A percentile compares a stretch with the other conserved stretches of the same genome.
Evolutionary conservation across 2,329 filamentous ascomycete species (phyloP).

Genomic region (Plenodomus tracheiphilus): DNA sequence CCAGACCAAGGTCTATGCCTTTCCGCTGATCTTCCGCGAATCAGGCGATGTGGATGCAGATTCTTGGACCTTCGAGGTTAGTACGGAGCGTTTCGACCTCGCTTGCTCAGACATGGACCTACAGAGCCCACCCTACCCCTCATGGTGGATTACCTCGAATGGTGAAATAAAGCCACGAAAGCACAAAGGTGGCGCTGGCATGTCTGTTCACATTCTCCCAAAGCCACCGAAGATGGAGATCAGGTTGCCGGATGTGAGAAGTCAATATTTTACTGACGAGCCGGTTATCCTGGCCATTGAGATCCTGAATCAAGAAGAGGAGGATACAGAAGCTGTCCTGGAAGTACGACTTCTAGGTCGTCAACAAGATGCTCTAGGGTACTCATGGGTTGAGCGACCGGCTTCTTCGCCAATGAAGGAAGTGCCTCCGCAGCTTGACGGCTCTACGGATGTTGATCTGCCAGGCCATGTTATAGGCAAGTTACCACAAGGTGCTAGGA

Average conservation of each 20-base stretch:
- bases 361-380: constrained; percentile 50
- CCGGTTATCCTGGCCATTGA: constrained; percentile 68
- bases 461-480: constrained; percentile 44
- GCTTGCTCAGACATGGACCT: constrained; percentile 62
- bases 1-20: constrained; percentile 69
- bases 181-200: constrained; percentile 42
- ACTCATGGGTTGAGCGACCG: constrained; percentile 52
- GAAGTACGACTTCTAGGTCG: constrained; percentile 69
- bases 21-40: constrained; percentile 76
- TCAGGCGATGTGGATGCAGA: constrained; percentile 74
- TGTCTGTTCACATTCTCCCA: constrained; percentile 73
- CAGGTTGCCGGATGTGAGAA: constrained; percentile 61
- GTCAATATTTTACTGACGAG: constrained; percentile 87
- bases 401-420: constrained; percentile 37
- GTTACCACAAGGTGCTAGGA: constrained; percentile 35
- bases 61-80: constrained; percentile 65
- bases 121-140: constrained; percentile 22
- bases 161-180: constrained; percentile 30
- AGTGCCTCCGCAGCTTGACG: constrained; percentile 26
- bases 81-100: constrained; percentile 67
- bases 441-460: constrained; percentile 32
- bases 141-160: constrained; percentile 41
- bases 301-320: constrained; percentile 80
- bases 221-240: constrained; percentile 92
- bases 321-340: constrained; percentile 71